Base-by-base conservation (phyloP, 768 basidiomycete species). In the Leccinellum albellum region DNA sequence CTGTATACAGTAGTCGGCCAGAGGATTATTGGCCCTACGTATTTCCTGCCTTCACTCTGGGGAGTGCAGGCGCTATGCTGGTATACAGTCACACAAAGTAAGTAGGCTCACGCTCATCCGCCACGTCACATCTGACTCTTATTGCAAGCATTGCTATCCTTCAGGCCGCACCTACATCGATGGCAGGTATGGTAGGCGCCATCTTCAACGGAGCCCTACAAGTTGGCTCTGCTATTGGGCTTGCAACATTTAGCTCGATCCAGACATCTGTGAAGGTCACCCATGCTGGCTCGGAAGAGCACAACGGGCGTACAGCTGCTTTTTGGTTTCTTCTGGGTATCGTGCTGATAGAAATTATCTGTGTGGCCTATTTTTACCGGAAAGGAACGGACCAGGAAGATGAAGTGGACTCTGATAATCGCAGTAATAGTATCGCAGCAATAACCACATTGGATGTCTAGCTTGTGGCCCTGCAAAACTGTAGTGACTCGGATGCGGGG, bases 201-300 rank as follows among this genome's bases (percentile, higher is more conserved):
- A 78, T 85, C 40, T 82, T 82, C 72, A 82, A 81, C 55, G 75
- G 76, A 23, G 78, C 79, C 12, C 74, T 83, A 1, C 80, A 85
- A 64, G 70, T 81, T 56, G 81, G 82, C 32, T 75, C 75, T 10
- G 83, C 83, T 6, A 70, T 80, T 21, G 81, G 80, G 20, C 68
- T 80, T 31, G 79, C 83, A 14, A 74, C 75, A 24, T 74, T 82
- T 24, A 76, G 67, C 31, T 78, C 80, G 17, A 82, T 84, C 60
- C 68, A 80, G 69, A 73, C 75, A 3, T 78, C 77, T 40, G 70
- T 82, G 28, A 72, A 79, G 62, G 55, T 56, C 46, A 59, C 50
- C 15, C 62, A 71, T 56, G 74, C 72, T 6, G 74, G 74, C 2
- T 51, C 70, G 10, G 52, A 53, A 8, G 63, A 64, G 14, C 79